Percentiles rank a stretch among this genome's conserved stretches.
Evolutionary conservation across 768 basidiomycete species (phyloP).

Genomic region (Mycena latifolia): DNA sequence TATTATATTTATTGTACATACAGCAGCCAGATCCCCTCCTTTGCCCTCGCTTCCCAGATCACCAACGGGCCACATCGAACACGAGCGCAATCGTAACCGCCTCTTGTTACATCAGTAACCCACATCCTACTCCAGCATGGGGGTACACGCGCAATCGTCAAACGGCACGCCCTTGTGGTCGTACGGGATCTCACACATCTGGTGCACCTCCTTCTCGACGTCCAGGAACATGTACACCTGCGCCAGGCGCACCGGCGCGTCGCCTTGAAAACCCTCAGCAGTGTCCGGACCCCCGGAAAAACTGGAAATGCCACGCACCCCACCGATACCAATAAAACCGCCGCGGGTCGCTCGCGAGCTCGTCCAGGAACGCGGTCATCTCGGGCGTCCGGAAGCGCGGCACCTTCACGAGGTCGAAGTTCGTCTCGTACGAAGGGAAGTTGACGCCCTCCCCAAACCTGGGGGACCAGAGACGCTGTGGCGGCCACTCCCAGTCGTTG

Average conservation of each 20-base stretch:
- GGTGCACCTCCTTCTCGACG: conserved; percentile 16
- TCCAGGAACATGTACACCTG: conserved; percentile 37
- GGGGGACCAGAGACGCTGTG: conserved; percentile 4
- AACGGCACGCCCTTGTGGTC: conserved; percentile 11
- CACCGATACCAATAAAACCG: conserved; percentile 38
- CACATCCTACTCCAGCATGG: no score
- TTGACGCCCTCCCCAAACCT: conserved; percentile 17
- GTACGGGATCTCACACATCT: conserved; percentile 26
- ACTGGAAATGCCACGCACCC: conserved; percentile 27
- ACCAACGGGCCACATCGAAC: no score
- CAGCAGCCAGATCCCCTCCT: no score
- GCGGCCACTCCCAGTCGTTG: conserved; percentile 30
- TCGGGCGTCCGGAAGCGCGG: conserved; percentile 31
- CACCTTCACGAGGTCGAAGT: conserved; percentile 37
- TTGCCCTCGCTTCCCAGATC: no score
- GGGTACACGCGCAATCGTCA: conserved; percentile 23
- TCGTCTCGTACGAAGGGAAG: conserved; percentile 31
- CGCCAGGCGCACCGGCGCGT: conserved; percentile 36
- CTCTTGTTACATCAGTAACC: no score
- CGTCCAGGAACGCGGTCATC: conserved; percentile 29
- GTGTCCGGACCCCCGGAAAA: not conserved
- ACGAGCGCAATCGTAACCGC: no score
- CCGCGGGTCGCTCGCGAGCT: conserved; percentile 32
- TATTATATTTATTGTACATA: no score
- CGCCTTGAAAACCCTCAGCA: conserved; percentile 9